Evolutionary conservation across 2,329 filamentous ascomycete species (phyloP).

Genomic region (Thermomyces lanuginosus): DNA sequence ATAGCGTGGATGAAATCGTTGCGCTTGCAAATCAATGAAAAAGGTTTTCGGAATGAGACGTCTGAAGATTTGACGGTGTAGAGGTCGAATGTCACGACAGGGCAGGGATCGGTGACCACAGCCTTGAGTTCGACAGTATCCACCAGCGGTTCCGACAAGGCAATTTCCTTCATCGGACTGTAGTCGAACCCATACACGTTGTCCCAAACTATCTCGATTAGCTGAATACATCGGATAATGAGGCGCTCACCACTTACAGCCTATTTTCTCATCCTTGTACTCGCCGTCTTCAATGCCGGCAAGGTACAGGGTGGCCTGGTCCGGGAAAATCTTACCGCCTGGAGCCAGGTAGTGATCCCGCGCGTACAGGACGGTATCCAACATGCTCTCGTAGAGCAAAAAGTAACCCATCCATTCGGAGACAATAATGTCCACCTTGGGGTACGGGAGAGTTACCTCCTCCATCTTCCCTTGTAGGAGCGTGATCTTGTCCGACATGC

Average conservation of each 20-base stretch:
- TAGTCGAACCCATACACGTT: conserved; percentile 99
- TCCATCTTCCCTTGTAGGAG: conserved; percentile 99
- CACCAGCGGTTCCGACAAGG: conserved; percentile 87
- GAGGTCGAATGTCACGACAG: conserved; percentile 76
- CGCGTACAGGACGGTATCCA: conserved; percentile 94
- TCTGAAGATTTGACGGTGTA: conserved; percentile 77
- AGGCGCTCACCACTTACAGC: conserved; percentile 51
- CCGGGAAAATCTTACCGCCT: conserved; percentile 89
- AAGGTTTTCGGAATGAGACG: conserved; percentile 67
- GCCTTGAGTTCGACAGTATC: conserved; percentile 97
- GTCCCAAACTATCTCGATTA: conserved; percentile 65
- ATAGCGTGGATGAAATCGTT: conserved; percentile 93
- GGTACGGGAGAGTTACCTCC: conserved; percentile 82
- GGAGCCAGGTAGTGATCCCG: conserved; percentile 78
- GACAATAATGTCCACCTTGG: conserved; percentile 97
- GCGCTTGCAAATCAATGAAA: conserved; percentile 59
- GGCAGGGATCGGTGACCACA: conserved; percentile 77
- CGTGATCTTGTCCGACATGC: conserved; percentile 89
- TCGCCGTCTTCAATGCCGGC: conserved; percentile 97
- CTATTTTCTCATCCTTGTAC: conserved; percentile 99
- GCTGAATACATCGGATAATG: conserved; percentile 3
- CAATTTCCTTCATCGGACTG: conserved; percentile 79
- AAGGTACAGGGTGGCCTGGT: conserved; percentile 95
- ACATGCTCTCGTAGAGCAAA: conserved; percentile 94
- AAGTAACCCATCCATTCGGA: conserved; percentile 99